Conservation (phyloP, 2,329 filamentous ascomycete genomes). For the Cucurbitaria berberidis region DNA sequence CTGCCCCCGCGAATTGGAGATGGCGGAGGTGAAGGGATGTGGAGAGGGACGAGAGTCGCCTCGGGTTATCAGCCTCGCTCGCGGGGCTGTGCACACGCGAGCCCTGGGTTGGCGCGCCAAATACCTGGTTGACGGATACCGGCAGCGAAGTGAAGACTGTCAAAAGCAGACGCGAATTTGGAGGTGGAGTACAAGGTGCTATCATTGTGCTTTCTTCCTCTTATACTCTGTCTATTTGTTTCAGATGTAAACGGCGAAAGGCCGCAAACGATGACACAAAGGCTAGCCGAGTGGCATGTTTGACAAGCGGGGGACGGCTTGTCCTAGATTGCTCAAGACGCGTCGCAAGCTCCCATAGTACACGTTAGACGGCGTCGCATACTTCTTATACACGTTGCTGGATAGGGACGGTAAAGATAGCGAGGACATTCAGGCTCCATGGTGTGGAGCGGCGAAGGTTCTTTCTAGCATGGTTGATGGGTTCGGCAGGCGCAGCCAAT, state of each 20-base stretch:
- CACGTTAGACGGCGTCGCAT: neutral
- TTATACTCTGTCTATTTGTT: neutral
- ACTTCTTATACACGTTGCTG: neutral
- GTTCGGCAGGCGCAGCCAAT: slow-evolving; percentile 13
- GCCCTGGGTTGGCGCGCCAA: slow-evolving; percentile 27
- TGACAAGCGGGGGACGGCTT: neutral
- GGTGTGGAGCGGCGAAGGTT: neutral
- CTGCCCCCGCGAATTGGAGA: slow-evolving; percentile 25
- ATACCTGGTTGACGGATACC: slow-evolving; percentile 21
- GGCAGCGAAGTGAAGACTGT: neutral
- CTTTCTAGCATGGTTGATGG: neutral
- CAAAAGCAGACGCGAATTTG: neutral
- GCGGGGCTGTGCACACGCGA: slow-evolving; percentile 18
- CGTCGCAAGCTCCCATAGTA: neutral
- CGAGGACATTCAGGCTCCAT: neutral
- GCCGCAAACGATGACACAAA: slow-evolving; percentile 6
- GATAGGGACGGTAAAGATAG: neutral
- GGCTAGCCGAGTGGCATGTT: neutral
- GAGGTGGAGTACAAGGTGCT: too few relatives aligned
- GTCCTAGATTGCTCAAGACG: neutral
- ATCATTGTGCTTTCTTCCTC: too few relatives aligned
- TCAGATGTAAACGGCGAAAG: slow-evolving; percentile 1
- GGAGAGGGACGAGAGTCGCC: slow-evolving; percentile 13
- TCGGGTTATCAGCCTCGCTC: slow-evolving; percentile 24
- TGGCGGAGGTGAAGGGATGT: slow-evolving; percentile 24